Percentiles rank a stretch among this genome's conserved stretches.
Conservation (phyloP, 441 rosid genomes). For the Kokia cookei region DNA sequence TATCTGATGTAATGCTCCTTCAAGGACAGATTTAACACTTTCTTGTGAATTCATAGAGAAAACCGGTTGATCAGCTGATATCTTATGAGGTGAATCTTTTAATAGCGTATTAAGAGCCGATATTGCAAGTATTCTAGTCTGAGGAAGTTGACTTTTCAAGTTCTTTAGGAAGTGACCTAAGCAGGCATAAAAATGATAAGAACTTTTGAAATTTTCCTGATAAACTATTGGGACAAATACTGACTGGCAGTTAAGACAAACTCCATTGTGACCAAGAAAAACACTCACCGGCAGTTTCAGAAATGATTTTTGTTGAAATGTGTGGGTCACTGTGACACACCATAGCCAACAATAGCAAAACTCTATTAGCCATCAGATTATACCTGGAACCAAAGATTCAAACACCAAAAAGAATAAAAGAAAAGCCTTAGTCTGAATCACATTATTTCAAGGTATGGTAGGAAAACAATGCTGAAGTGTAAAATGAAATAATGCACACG, state of each 20-base stretch:
- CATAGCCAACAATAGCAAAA: constrained; percentile 92
- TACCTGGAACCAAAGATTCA: constrained; percentile 48
- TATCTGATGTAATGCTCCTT: constrained; percentile 72
- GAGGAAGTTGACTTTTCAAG: constrained; percentile 98
- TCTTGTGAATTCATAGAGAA: constrained; percentile 27
- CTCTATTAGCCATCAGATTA: constrained; percentile 99
- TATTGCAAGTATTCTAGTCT: constrained; percentile 97
- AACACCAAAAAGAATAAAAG: not conserved
- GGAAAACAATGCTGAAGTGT: constrained; percentile 1
- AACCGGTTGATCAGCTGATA: constrained; percentile 39
- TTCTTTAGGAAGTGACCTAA: constrained; percentile 96
- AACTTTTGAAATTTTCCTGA: not conserved
- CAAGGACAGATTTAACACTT: constrained; percentile 69
- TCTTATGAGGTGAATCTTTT: constrained; percentile 94
- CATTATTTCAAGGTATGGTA: constrained; percentile 8
- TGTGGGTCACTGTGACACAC: constrained; percentile 68
- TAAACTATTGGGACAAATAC: constrained; percentile 8
- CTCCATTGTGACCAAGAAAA: constrained; percentile 14
- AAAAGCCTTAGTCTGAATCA: not conserved
- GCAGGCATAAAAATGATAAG: constrained; percentile 23
- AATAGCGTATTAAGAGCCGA: constrained; percentile 94
- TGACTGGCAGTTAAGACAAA: constrained; percentile 9
- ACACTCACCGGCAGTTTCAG: constrained; percentile 86
- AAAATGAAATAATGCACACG: not conserved
- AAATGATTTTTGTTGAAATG: constrained; percentile 68